Percentiles rank a stretch among this genome's conserved stretches.
These are phyloP conservation scores for Vigna angularis DNA, from an alignment of 306 rosid genomes.

Conservation along the genomic window DNA sequence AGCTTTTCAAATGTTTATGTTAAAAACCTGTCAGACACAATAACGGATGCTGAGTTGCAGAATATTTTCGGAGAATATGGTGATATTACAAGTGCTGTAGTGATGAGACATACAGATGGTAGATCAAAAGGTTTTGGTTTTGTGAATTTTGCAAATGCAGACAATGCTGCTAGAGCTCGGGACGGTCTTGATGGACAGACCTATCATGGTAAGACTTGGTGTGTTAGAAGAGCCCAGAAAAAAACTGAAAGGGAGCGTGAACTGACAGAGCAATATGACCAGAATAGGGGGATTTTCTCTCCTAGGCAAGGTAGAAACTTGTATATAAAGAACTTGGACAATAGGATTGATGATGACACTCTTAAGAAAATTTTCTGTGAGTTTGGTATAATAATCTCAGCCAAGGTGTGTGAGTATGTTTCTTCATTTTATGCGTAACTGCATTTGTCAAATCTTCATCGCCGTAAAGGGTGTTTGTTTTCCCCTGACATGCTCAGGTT, in stretches of 20 bases:
- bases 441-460: slow-evolving; percentile 1
- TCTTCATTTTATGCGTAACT: background rate
- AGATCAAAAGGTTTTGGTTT: slow-evolving; percentile 67
- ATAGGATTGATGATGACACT: slow-evolving; percentile 55
- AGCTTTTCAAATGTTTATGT: slow-evolving; percentile 56
- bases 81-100: slow-evolving; percentile 44
- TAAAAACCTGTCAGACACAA: slow-evolving; percentile 50
- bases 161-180: slow-evolving; percentile 61
- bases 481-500: slow-evolving; percentile 45
- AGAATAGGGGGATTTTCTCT: too few relatives aligned
- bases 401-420: slow-evolving; percentile 34
- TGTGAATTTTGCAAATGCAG: slow-evolving; percentile 58
- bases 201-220: slow-evolving; percentile 61
- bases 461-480: background rate
- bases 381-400: slow-evolving; percentile 57
- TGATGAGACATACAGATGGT: slow-evolving; percentile 60
- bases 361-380: slow-evolving; percentile 48
- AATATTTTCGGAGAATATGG: slow-evolving; percentile 47
- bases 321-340: slow-evolving; percentile 64
- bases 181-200: slow-evolving; percentile 55
- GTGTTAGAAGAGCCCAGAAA: slow-evolving; percentile 61
- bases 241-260: slow-evolving; percentile 59
- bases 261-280: slow-evolving; percentile 51
- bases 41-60: slow-evolving; percentile 54
- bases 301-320: slow-evolving; percentile 43